phyloP scores from a whole-genome alignment of 2,329 filamentous ascomycete genomes.

The Byssoonygena ceratinophila region DNA sequence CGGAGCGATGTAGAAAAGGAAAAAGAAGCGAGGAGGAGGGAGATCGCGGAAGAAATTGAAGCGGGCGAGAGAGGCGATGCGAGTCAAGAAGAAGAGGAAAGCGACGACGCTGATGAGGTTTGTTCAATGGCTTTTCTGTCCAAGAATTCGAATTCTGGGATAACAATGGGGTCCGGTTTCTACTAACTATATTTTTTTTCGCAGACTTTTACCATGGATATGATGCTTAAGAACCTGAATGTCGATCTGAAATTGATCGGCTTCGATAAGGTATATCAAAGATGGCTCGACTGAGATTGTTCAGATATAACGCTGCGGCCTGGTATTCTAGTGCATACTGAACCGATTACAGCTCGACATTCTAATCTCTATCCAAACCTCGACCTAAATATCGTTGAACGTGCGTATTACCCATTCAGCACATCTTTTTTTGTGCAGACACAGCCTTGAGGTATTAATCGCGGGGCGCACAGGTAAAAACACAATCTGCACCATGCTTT shows the following conservation, averaged over 20 bases:
- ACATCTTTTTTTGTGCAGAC: no score
- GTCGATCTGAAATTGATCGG: slow-evolving; percentile 54
- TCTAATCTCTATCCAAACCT: no score
- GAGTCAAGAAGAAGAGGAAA: slow-evolving; percentile 23
- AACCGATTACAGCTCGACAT: no score
- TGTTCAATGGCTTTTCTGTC: slow-evolving; percentile 29
- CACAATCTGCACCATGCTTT: no score
- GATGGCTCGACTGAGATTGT: slow-evolving; percentile 43
- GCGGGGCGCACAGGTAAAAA: no score
- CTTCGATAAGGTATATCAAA: slow-evolving; percentile 47
- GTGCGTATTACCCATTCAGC: no score
- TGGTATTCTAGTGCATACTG: no score
- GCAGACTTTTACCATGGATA: slow-evolving; percentile 57
- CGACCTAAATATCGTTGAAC: no score
- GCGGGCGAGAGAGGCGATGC: slow-evolving; percentile 24
- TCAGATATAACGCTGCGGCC: background rate
- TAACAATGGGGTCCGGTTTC: background rate
- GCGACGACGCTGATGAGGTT: slow-evolving; percentile 28
- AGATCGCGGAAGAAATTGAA: slow-evolving; percentile 31
- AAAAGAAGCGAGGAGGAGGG: slow-evolving; percentile 28
- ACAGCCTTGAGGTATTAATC: no score
- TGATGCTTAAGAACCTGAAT: slow-evolving; percentile 57
- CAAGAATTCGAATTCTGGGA: background rate
- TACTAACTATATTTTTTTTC: background rate
- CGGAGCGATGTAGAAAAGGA: slow-evolving; percentile 29